Percentiles rank a stretch among this genome's conserved stretches.
phyloP scores from a whole-genome alignment of 768 basidiomycete genomes.

The Boletus eberwhitei region DNA sequence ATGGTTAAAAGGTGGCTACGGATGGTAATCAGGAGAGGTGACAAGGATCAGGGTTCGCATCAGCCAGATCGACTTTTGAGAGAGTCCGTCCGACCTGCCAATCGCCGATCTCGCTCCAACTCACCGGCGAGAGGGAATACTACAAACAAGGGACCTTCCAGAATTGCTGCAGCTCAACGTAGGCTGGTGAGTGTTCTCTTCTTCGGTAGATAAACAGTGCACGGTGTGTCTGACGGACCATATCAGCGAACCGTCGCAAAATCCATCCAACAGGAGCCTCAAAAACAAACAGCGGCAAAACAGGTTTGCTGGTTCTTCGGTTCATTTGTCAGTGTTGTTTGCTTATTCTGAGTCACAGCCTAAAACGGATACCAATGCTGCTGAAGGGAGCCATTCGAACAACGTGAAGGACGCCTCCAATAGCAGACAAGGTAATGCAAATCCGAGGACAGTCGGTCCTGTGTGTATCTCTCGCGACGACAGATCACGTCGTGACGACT shows the following conservation, averaged over 20 bases:
- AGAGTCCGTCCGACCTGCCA: neutral
- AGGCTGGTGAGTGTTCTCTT: neutral
- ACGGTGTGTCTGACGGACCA: neutral
- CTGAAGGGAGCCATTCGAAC: too few relatives aligned
- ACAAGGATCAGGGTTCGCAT: neutral
- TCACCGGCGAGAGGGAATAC: neutral
- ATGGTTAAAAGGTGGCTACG: neutral
- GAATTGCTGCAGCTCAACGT: neutral
- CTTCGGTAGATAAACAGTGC: neutral
- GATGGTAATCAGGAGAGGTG: neutral
- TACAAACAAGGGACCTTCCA: neutral
- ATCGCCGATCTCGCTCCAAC: neutral
- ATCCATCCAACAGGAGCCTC: neutral
- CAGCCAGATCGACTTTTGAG: neutral
- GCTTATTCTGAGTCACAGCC: neutral
- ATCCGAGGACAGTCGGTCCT: neutral
- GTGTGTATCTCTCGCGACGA: neutral
- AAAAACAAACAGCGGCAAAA: neutral
- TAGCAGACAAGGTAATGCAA: neutral
- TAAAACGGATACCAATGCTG: neutral
- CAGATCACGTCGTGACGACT: neutral
- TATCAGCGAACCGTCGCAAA: neutral
- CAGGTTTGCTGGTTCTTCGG: neutral
- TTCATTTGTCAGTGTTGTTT: neutral
- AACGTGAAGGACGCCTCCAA: neutral